phyloP scores from a whole-genome alignment of 768 basidiomycete genomes.

The Lentinula edodes region DNA sequence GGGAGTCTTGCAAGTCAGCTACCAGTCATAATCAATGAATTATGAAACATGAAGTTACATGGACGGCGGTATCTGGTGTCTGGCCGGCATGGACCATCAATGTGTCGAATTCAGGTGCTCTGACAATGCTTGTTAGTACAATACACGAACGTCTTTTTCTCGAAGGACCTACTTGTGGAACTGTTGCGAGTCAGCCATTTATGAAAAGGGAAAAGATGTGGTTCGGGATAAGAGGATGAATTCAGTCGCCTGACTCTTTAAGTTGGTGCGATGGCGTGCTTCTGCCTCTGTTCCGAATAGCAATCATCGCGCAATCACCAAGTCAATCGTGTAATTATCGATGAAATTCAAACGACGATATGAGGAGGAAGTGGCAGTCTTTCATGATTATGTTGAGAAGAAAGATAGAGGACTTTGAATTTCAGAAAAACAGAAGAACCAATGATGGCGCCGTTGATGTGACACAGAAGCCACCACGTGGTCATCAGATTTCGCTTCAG shows the following conservation, averaged over 20 bases:
- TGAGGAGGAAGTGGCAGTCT: background rate
- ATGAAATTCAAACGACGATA: background rate
- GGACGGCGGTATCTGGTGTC: conserved; percentile 53
- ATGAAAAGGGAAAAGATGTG: background rate
- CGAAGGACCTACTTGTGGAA: conserved; percentile 3
- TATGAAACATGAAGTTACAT: conserved; percentile 15
- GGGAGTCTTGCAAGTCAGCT: background rate
- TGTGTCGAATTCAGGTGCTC: conserved; percentile 72
- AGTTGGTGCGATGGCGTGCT: conserved; percentile 2
- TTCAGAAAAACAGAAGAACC: too few species aligned
- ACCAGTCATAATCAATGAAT: background rate
- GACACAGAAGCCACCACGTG: too few species aligned
- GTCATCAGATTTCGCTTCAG: too few species aligned
- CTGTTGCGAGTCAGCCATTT: conserved; percentile 3
- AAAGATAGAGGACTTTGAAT: too few species aligned
- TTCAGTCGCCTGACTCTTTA: background rate
- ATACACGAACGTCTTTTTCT: background rate
- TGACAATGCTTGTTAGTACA: conserved; percentile 11
- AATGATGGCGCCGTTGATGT: too few species aligned
- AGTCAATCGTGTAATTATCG: background rate
- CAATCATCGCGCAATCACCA: conserved; percentile 4
- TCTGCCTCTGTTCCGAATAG: background rate
- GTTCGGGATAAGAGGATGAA: background rate
- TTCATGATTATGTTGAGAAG: too few species aligned
- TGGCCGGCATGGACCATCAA: conserved; percentile 79